Base-by-base conservation (phyloP, 345 rosid species). In the Lepidium africanum region DNA sequence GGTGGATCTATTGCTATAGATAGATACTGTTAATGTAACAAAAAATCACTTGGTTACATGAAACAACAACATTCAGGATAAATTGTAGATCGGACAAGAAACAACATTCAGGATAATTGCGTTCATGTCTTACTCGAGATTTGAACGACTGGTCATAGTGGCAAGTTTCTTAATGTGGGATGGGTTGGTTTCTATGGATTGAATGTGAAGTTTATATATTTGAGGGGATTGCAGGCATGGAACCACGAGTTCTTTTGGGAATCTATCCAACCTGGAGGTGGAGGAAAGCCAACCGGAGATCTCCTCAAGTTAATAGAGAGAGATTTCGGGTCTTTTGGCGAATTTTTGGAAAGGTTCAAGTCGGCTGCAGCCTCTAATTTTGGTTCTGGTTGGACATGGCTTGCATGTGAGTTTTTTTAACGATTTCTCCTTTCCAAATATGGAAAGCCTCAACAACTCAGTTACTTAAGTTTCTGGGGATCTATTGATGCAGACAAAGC, bases 301-400 rank as follows among this genome's bases (percentile, higher is more conserved):
- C 95, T 93, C 75, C 84, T 90, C 40, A 72, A 72, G 46, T 71
- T 87, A 71, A 80, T 90, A 14, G 88, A 86, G 72, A 84, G 96
- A 75, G 98, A 93, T 82, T 90, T 93, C 21, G 94, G 92, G 72
- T 84, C 96, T 68, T 90, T 87, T 46, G 82, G 81, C 40, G 72
- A 40, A 23, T 90, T 88, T 63, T 70, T 64, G 15, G 60, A 79
- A 51, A 81, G 74, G 73, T 90, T 88, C 72, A 82, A 76, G 80
- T 40, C 83, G 10, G 91, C 95, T 63, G 95, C 97, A 68, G 79
- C 89, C 30, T 74, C 92, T 4, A 86, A 93, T 70, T 93, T 84
- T 84, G 99, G 97, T 76, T 88, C 97, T 12, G 98, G 97, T 67
- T 90, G 97, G 96, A 88, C 90, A 42, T 93, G 98, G 97, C 96